Evolutionary conservation across 1,284 basidiomycete genomes (phyloP), one percentile per base, ranked within the genome.

Genomic region (Moesziomyces parantarcticus): DNA sequence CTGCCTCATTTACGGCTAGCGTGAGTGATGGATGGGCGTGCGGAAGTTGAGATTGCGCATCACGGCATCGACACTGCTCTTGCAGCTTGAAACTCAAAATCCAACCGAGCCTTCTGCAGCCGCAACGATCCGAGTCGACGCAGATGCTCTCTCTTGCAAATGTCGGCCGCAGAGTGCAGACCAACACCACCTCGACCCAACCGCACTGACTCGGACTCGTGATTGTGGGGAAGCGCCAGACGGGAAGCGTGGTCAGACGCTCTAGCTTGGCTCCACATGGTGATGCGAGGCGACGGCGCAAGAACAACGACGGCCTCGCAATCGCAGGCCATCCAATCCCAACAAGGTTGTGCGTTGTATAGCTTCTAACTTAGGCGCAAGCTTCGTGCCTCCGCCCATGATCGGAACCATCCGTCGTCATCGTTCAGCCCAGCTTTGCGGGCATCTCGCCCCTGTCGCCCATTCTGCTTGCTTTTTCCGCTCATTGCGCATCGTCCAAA

Each of bases 271-370:
- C 34, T 50, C 49, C n/a, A 20, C 21, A 10, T 44, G 39, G 36
- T 32, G 56, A 58, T 44, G 56, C 56, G 43, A 58, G 20, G 34
- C 48, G 48, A 58, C 48, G 32, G 36, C 42, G 18, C n/a, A 8
- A n/a, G n/a, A n/a, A 23, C 42, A 26, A 42, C 32, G 9, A 32
- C 21, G 16, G 22, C n/a, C 29, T 21, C 36, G 39, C 36, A 1
- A 6, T 18, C 7, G 36, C 36, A 39, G 18, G 36, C 16, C 7
- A 39, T 13, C 36, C 36, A 39, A 39, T 39, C 6, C 16, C 36
- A 39, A 18, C 36, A 39, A 39, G 11, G 29, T 32, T 11, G 29
- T n/a, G n/a, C 29, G 29, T 32, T 32, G 29, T 11, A n/a, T 32
- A 5, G 5, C 29, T 5, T 32, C 36, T 18, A 23, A 21, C 44